phyloP scores from a whole-genome alignment of 2,329 filamentous ascomycete genomes.

The Mariannaea elegans region DNA sequence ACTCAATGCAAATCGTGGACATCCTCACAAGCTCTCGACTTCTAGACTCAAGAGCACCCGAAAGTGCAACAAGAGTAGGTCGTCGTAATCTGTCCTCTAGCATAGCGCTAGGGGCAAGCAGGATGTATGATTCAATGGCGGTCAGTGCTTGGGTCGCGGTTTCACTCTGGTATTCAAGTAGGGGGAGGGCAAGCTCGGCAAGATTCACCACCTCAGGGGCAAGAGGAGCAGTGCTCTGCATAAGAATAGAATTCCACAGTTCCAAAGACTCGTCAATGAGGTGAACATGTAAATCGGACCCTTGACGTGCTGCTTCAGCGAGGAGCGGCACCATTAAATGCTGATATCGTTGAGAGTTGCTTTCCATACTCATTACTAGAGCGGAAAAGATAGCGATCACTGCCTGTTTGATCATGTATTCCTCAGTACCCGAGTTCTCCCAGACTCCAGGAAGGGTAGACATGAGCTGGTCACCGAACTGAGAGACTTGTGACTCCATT shows the following conservation, averaged over 20 bases:
- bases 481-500: constrained; percentile 76
- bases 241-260: constrained; percentile 81
- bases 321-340: constrained; percentile 83
- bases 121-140: constrained; percentile 75
- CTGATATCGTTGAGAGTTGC: constrained; percentile 81
- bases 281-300: constrained; percentile 79
- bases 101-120: constrained; percentile 74
- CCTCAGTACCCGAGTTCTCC: constrained; percentile 80
- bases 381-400: constrained; percentile 87
- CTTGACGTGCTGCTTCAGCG: constrained; percentile 78
- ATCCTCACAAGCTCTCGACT: constrained; percentile 67
- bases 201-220: constrained; percentile 70
- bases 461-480: constrained; percentile 83
- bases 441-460: constrained; percentile 82
- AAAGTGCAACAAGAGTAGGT: constrained; percentile 59
- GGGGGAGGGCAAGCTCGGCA: constrained; percentile 68
- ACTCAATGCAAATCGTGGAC: constrained; percentile 69
- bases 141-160: constrained; percentile 69
- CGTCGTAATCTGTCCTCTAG: constrained; percentile 64
- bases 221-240: constrained; percentile 70
- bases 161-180: constrained; percentile 73
- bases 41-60: constrained; percentile 58
- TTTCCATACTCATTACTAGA: constrained; percentile 85
- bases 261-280: constrained; percentile 92
- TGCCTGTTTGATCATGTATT: constrained; percentile 92